Percentiles rank a stretch among this genome's conserved stretches.
These are phyloP conservation scores for Crassisporium funariophilum DNA, from an alignment of 768 basidiomycete species.

Conservation along the genomic window DNA sequence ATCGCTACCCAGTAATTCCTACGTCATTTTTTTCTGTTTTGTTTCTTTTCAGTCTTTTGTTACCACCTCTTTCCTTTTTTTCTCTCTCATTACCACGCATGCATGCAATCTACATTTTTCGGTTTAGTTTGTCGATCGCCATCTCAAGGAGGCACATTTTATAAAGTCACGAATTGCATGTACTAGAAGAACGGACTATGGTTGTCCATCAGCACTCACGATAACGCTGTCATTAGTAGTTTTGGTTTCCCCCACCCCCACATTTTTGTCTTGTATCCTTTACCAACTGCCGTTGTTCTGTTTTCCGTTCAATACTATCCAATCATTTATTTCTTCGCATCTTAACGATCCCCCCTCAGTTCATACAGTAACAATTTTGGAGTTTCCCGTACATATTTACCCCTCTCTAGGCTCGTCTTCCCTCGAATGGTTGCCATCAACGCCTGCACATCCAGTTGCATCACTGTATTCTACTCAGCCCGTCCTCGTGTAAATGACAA, in stretches of 20 bases:
- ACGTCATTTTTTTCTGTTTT: conserved; percentile 20
- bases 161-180: conserved; percentile 55
- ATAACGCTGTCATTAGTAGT: conserved; percentile 18
- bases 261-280: conserved; percentile 19
- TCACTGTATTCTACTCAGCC: no score
- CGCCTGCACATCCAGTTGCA: no score
- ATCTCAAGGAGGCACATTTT: conserved; percentile 75
- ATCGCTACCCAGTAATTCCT: conserved; percentile 65
- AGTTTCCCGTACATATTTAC: neutral
- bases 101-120: conserved; percentile 54
- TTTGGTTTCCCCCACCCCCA: conserved; percentile 5
- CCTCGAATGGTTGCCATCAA: no score
- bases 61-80: conserved; percentile 24
- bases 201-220: conserved; percentile 19
- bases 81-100: conserved; percentile 36
- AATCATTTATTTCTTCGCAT: conserved; percentile 15
- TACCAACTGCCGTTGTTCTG: conserved; percentile 17
- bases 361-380: neutral
- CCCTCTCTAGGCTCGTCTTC: no score
- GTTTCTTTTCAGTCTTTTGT: conserved; percentile 21
- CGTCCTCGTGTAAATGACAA: no score
- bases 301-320: conserved; percentile 16
- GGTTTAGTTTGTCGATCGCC: conserved; percentile 43
- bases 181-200: conserved; percentile 48
- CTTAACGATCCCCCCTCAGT: conserved; percentile 8